Evolutionary conservation across 768 basidiomycete species (phyloP).

Genomic region (Pluteus cervinus): DNA sequence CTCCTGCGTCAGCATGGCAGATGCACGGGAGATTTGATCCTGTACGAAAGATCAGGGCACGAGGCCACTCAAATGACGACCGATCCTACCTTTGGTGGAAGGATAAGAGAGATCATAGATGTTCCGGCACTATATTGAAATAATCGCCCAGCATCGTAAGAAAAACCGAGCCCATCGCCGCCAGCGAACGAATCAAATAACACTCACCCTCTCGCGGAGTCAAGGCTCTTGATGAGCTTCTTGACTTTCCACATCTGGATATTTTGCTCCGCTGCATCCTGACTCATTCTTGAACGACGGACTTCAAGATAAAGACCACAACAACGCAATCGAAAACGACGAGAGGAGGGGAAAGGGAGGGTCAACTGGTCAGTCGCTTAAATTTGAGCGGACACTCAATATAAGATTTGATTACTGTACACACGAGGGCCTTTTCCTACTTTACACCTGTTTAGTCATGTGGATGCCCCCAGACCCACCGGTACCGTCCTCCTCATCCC

Average conservation of each 20-base stretch:
- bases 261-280: constrained; percentile 86
- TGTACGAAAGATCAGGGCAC: constrained; percentile 20
- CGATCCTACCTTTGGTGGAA: constrained; percentile 78
- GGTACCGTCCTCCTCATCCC: constrained; percentile 3
- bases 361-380: too few species aligned
- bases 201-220: constrained; percentile 80
- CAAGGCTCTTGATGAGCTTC: constrained; percentile 98
- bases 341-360: constrained; percentile 16
- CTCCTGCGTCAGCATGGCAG: constrained; percentile 96
- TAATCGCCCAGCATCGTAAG: too few species aligned
- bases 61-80: constrained; percentile 10
- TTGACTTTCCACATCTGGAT: constrained; percentile 99
- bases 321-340: constrained; percentile 19
- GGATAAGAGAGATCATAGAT: constrained; percentile 97
- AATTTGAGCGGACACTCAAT: too few species aligned
- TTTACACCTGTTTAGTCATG: constrained; percentile 13
- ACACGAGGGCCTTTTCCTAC: too few species aligned
- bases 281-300: too few species aligned
- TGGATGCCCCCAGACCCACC: constrained; percentile 6
- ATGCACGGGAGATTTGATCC: constrained; percentile 93
- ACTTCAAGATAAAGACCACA: constrained; percentile 23
- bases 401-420: too few species aligned
- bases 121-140: constrained; percentile 70
- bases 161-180: constrained; percentile 18
- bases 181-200: constrained; percentile 2